Conservation (phyloP, 768 basidiomycete species). For the Leccinum obscurum region DNA sequence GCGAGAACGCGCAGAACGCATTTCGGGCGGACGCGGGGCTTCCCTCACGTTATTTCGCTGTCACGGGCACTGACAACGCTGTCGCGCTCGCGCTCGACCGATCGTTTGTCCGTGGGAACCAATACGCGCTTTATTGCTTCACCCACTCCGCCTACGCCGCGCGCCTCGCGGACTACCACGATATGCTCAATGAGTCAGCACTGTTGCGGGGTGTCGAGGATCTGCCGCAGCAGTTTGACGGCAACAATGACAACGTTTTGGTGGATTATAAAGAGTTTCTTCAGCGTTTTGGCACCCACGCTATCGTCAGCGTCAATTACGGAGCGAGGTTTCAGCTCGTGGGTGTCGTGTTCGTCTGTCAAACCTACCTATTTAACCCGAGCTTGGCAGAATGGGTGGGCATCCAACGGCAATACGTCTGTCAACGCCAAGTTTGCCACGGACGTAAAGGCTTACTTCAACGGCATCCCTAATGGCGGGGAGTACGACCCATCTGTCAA, state of each 20-base stretch:
- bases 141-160: not conserved
- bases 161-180: constrained; percentile 2
- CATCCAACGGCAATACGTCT: not conserved
- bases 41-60: constrained; percentile 6
- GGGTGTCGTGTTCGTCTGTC: not conserved
- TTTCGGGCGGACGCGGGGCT: not conserved
- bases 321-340: constrained; percentile 8
- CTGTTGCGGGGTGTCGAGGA: constrained; percentile 6
- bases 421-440: constrained; percentile 6
- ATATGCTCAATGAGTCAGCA: constrained; percentile 2
- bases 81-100: constrained; percentile 1
- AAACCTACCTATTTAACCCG: not conserved
- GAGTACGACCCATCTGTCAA: constrained; percentile 3
- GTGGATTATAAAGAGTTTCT: not conserved
- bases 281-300: constrained; percentile 5
- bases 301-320: constrained; percentile 3
- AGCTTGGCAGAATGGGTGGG: constrained; percentile 4
- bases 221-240: constrained; percentile 1
- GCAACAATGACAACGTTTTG: not conserved
- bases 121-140: constrained; percentile 7
- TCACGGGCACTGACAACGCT: constrained; percentile 3
- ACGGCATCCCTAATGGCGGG: constrained; percentile 5
- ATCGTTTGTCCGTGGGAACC: not conserved
- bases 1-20: not conserved
- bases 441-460: constrained; percentile 5